A percentile compares a stretch with the other conserved stretches of the same genome.
Evolutionary conservation across 768 basidiomycete genomes (phyloP).

Genomic region (Leccinum truebloodii): DNA sequence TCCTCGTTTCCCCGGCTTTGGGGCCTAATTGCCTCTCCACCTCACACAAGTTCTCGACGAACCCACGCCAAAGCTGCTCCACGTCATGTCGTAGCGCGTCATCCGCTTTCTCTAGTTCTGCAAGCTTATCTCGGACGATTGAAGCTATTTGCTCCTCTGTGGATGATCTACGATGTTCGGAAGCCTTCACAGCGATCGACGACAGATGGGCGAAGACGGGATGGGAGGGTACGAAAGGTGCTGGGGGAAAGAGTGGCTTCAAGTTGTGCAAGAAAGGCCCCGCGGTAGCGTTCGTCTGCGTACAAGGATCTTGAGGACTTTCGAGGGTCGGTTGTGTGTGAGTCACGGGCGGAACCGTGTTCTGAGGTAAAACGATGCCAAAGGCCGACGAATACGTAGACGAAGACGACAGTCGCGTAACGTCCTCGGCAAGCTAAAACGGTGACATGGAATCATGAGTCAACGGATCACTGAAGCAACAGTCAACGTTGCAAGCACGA

Average conservation of each 20-base stretch:
- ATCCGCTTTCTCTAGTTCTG: constrained; percentile 59
- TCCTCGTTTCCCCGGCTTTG: constrained; percentile 16
- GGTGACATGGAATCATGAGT: constrained; percentile 16
- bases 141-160: constrained; percentile 61
- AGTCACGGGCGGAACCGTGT: constrained; percentile 21
- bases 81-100: constrained; percentile 55
- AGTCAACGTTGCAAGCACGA: constrained; percentile 4
- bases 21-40: constrained; percentile 41
- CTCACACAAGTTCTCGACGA: constrained; percentile 47
- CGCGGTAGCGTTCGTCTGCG: constrained; percentile 26
- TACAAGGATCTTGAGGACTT: constrained; percentile 26
- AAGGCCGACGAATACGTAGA: constrained; percentile 47
- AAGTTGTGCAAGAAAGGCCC: constrained; percentile 50
- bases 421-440: constrained; percentile 29
- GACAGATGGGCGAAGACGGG: constrained; percentile 68
- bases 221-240: constrained; percentile 76
- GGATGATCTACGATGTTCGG: constrained; percentile 51
- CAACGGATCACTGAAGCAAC: constrained; percentile 10
- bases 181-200: constrained; percentile 53
- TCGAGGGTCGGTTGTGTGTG: constrained; percentile 28
- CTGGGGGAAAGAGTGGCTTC: constrained; percentile 67
- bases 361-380: constrained; percentile 44
- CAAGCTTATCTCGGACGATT: constrained; percentile 53
- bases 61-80: constrained; percentile 62
- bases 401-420: constrained; percentile 37